Percentiles rank a stretch among this genome's conserved stretches.
These are phyloP conservation scores for Cystofilobasidium capitatum DNA, from an alignment of 768 basidiomycete species.

Conservation along the genomic window DNA sequence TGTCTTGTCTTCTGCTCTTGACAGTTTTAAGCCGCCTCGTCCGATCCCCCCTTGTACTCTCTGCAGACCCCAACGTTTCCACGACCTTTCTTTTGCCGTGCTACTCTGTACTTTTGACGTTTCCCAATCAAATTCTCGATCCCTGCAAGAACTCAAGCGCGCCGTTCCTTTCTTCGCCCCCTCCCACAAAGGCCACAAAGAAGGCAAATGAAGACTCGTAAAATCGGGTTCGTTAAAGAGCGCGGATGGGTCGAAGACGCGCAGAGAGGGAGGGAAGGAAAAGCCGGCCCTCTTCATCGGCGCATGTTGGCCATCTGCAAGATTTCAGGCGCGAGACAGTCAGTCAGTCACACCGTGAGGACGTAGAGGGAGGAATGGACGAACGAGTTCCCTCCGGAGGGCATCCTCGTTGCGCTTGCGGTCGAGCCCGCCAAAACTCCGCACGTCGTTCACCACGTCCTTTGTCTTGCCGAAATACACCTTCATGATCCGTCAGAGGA, in stretches of 20 bases:
- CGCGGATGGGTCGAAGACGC: too few relatives aligned
- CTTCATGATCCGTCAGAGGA: constrained; percentile 10
- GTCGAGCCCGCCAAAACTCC: constrained; percentile 67
- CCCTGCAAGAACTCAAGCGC: too few relatives aligned
- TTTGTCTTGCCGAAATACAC: constrained; percentile 95
- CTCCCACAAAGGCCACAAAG: too few relatives aligned
- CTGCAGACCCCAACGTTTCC: too few relatives aligned
- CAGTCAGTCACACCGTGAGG: not conserved
- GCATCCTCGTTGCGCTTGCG: constrained; percentile 22
- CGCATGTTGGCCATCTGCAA: constrained; percentile 24
- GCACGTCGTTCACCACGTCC: constrained; percentile 84
- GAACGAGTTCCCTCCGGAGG: constrained; percentile 23
- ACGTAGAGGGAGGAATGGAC: not conserved
- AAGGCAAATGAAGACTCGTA: too few relatives aligned
- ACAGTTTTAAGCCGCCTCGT: not conserved
- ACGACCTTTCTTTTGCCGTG: not conserved
- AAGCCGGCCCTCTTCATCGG: too few relatives aligned
- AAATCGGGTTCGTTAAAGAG: too few relatives aligned
- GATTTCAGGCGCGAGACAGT: not conserved
- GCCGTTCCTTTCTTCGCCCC: too few relatives aligned
- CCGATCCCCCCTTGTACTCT: not conserved
- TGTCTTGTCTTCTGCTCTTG: not conserved
- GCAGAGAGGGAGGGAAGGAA: too few relatives aligned
- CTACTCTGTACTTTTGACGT: too few relatives aligned
- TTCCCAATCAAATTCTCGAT: too few relatives aligned